Evolutionary conservation across 202 grass and related monocot species (phyloP).

Genomic region (Zizania palustris): DNA sequence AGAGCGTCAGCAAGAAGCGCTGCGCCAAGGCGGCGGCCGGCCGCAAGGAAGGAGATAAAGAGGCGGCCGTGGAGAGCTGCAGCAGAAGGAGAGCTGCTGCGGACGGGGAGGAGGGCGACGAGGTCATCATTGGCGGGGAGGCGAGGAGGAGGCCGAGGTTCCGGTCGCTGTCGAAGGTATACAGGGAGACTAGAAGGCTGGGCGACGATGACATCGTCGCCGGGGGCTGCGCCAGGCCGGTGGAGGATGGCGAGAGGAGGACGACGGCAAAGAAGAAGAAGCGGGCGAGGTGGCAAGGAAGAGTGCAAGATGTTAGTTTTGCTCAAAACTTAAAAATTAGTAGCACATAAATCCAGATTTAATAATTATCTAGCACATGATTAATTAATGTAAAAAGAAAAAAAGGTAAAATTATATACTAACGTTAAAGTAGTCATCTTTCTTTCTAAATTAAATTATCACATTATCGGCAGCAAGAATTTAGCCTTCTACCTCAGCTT

Average conservation of each 20-base stretch:
- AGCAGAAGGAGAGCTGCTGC: neutral
- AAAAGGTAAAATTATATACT: too few relatives aligned
- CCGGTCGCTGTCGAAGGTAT: constrained; percentile 42
- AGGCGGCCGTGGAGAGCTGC: neutral
- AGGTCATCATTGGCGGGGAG: constrained; percentile 28
- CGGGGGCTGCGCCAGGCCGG: neutral
- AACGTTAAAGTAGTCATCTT: too few relatives aligned
- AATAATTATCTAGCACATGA: too few relatives aligned
- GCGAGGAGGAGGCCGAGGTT: constrained; percentile 44
- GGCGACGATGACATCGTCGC: neutral
- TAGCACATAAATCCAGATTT: too few relatives aligned
- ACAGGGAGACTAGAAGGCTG: constrained; percentile 20
- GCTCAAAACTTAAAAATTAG: too few relatives aligned
- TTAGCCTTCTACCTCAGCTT: too few relatives aligned
- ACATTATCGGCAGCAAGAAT: too few relatives aligned
- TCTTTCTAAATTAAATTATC: too few relatives aligned
- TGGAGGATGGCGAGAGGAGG: neutral
- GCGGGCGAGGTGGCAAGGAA: too few relatives aligned
- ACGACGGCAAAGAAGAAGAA: too few relatives aligned
- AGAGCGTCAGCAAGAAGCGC: constrained; percentile 35
- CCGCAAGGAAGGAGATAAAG: neutral
- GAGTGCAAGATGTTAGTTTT: too few relatives aligned
- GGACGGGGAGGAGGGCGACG: neutral
- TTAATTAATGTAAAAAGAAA: too few relatives aligned
- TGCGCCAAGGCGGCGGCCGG: neutral